These are phyloP conservation scores for Cryphonectria parasitica DNA, from an alignment of 2,329 filamentous ascomycete genomes.

Conservation along the genomic window DNA sequence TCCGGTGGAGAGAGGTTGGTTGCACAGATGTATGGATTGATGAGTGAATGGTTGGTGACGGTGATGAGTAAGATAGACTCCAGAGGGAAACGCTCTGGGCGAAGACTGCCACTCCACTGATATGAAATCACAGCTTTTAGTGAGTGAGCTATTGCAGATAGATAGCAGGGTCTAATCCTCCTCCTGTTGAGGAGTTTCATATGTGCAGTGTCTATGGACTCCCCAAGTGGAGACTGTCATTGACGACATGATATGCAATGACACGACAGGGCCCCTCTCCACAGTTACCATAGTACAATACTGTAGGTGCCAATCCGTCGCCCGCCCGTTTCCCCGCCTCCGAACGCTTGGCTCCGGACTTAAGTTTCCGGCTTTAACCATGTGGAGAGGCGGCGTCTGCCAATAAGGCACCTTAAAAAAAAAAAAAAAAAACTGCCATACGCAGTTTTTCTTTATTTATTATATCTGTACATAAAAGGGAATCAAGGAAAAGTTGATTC, in stretches of 20 bases:
- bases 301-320: not conserved
- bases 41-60: not conserved
- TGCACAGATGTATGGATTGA: not conserved
- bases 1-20: conserved; percentile 13
- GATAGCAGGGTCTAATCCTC: not conserved
- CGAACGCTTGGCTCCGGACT: conserved; percentile 13
- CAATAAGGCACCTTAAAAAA: not conserved
- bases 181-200: not conserved
- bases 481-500: not conserved
- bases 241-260: conserved; percentile 28
- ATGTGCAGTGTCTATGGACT: not conserved
- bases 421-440: not conserved
- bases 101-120: not conserved
- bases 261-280: conserved; percentile 6
- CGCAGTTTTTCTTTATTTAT: not conserved
- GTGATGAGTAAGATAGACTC: not conserved
- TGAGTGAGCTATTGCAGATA: not conserved
- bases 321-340: not conserved
- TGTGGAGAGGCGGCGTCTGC: not conserved
- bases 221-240: conserved; percentile 5
- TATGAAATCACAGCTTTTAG: not conserved
- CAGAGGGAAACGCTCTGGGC: not conserved
- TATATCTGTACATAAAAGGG: too few species aligned
- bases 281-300: too few species aligned
- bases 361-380: conserved; percentile 21